Percentiles rank a stretch among this genome's conserved stretches.
Conservation (phyloP, 768 basidiomycete species). For the Lentinula lateritia region DNA sequence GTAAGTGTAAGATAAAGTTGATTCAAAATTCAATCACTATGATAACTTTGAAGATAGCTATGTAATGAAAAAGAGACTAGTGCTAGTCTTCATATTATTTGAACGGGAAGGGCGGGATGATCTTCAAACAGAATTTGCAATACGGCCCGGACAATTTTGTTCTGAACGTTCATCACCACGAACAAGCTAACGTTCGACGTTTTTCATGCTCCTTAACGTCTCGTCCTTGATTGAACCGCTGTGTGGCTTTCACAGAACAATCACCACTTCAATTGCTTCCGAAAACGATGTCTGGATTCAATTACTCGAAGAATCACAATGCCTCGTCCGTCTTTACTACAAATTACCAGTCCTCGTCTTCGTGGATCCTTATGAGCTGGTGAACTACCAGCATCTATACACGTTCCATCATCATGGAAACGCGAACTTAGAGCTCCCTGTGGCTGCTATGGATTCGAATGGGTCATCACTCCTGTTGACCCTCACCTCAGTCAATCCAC, state of each 20-base stretch:
- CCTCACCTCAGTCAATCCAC: constrained; percentile 11
- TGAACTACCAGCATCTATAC: constrained; percentile 29
- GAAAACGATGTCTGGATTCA: background rate
- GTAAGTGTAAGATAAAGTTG: too few species aligned
- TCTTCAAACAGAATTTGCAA: background rate
- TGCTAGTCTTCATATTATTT: background rate
- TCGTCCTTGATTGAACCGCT: background rate
- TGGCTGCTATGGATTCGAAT: constrained; percentile 26
- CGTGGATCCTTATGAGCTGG: constrained; percentile 44
- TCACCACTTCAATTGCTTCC: background rate
- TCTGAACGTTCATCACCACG: background rate
- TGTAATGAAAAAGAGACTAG: too few species aligned
- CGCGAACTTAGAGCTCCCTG: constrained; percentile 42
- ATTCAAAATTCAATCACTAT: too few species aligned
- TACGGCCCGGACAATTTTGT: background rate
- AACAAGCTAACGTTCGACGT: background rate
- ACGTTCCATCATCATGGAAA: constrained; percentile 35
- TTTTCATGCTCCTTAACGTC: background rate
- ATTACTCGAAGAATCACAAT: constrained; percentile 10
- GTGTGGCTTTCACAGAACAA: background rate
- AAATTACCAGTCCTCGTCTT: constrained; percentile 37
- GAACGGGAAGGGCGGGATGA: background rate
- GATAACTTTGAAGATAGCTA: too few species aligned
- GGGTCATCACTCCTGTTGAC: constrained; percentile 22
- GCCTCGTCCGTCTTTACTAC: constrained; percentile 34